Conservation (phyloP, 2,329 filamentous ascomycete species). For the Colletotrichum gigasporum region DNA sequence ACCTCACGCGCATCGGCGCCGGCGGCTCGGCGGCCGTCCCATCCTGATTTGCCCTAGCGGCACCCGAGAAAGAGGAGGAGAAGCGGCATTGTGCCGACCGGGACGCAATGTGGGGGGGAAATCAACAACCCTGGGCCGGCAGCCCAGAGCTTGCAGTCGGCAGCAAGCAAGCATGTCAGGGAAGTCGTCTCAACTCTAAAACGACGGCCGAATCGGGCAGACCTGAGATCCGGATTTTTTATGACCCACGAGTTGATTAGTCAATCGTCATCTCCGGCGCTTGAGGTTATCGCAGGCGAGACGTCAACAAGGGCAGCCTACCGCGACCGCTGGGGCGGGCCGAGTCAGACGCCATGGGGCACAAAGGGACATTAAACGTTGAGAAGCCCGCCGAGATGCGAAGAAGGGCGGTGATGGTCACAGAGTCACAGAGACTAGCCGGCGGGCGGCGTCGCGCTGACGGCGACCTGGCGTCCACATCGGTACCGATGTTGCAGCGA, state of each 20-base stretch:
- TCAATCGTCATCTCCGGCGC: neutral
- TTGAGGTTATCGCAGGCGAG: too few species aligned
- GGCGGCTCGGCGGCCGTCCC: constrained; percentile 4
- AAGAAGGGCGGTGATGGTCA: too few species aligned
- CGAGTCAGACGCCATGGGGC: too few species aligned
- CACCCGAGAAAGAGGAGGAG: neutral
- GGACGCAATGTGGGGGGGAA: neutral
- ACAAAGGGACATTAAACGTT: too few species aligned
- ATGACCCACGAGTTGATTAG: neutral
- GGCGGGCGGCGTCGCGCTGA: too few species aligned
- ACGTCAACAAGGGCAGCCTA: too few species aligned
- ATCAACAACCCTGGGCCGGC: neutral
- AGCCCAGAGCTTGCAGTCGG: neutral
- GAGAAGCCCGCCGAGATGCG: too few species aligned
- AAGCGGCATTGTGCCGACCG: neutral
- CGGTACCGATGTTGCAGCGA: neutral
- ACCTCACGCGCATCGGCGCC: constrained; percentile 3
- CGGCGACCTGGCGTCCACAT: too few species aligned
- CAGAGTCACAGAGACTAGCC: too few species aligned
- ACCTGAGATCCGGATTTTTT: neutral
- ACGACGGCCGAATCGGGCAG: neutral
- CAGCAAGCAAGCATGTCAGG: too few species aligned
- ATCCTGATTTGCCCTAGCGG: neutral
- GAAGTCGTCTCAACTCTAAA: neutral
- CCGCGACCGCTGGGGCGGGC: too few species aligned